Evolutionary conservation across 2,329 filamentous ascomycete species (phyloP).

Genomic region (Cordyceps javanica): DNA sequence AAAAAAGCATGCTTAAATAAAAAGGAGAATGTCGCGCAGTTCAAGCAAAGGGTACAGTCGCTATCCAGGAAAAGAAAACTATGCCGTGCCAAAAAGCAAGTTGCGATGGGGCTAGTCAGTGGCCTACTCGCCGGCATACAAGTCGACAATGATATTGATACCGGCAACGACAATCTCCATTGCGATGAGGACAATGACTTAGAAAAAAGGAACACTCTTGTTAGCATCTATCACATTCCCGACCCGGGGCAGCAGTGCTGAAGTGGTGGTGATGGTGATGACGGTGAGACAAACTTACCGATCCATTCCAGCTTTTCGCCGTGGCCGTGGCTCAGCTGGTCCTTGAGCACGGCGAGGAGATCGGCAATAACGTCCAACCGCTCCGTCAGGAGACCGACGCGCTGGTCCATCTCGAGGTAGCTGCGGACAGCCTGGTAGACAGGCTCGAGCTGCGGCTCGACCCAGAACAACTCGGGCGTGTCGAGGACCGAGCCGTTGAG

Average conservation of each 20-base stretch:
- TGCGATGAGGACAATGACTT: constrained; percentile 91
- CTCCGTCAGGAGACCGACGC: constrained; percentile 83
- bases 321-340: constrained; percentile 89
- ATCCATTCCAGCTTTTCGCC: constrained; percentile 88
- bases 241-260: background rate
- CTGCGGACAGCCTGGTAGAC: constrained; percentile 92
- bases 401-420: constrained; percentile 97
- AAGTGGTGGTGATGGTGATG: no score
- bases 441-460: constrained; percentile 91
- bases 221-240: constrained; percentile 13
- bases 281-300: constrained; percentile 53
- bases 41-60: background rate
- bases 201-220: background rate
- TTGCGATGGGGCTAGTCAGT: background rate
- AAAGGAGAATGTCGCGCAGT: background rate
- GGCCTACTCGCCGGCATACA: constrained; percentile 53
- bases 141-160: constrained; percentile 90
- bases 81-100: background rate
- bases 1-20: background rate
- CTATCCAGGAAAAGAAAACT: constrained; percentile 9
- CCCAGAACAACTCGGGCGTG: constrained; percentile 97
- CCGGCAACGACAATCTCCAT: constrained; percentile 90
- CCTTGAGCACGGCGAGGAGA: constrained; percentile 85
- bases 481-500: constrained; percentile 94
- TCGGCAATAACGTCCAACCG: constrained; percentile 86